These are phyloP conservation scores for Anthracocystis walkeri DNA, from an alignment of 1,284 basidiomycete genomes.

Conservation along the genomic window DNA sequence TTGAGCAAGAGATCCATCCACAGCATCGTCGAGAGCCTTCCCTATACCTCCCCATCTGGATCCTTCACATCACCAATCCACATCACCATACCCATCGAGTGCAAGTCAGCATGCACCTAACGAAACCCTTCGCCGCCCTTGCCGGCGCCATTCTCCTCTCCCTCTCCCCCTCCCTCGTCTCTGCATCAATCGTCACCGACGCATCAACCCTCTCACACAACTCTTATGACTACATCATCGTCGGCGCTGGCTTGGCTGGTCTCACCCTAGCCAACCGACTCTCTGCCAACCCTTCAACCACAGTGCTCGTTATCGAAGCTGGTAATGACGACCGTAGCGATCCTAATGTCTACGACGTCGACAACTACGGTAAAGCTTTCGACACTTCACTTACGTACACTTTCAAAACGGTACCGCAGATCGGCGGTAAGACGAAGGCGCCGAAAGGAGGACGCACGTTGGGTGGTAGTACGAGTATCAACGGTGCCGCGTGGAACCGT, in stretches of 20 bases:
- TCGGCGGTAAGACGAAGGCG: constrained; percentile 67
- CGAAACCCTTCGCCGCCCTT: constrained; percentile 23
- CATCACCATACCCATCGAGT: background rate
- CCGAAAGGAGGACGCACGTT: constrained; percentile 74
- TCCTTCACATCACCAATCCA: too few relatives aligned
- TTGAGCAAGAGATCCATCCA: too few relatives aligned
- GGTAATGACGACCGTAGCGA: constrained; percentile 58
- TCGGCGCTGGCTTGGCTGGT: constrained; percentile 64
- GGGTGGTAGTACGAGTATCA: constrained; percentile 76
- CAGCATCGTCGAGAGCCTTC: too few relatives aligned
- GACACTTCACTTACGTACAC: constrained; percentile 73
- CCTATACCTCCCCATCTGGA: too few relatives aligned
- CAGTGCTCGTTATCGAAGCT: constrained; percentile 67
- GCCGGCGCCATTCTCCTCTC: constrained; percentile 16
- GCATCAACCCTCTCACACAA: constrained; percentile 14
- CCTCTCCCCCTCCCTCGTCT: constrained; percentile 5
- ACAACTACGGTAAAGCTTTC: constrained; percentile 73
- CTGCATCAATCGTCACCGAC: constrained; percentile 27
- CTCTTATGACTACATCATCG: constrained; percentile 66
- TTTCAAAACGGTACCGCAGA: constrained; percentile 72
- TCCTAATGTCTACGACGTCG: constrained; percentile 34
- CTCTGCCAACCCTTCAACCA: constrained; percentile 56
- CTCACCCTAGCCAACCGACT: constrained; percentile 64
- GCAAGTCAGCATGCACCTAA: constrained; percentile 19
- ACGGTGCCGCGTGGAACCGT: constrained; percentile 75